Evolutionary conservation across 495 filamentous ascomycete genomes (phyloP).

Genomic region (Aspergillus haitiensis): DNA sequence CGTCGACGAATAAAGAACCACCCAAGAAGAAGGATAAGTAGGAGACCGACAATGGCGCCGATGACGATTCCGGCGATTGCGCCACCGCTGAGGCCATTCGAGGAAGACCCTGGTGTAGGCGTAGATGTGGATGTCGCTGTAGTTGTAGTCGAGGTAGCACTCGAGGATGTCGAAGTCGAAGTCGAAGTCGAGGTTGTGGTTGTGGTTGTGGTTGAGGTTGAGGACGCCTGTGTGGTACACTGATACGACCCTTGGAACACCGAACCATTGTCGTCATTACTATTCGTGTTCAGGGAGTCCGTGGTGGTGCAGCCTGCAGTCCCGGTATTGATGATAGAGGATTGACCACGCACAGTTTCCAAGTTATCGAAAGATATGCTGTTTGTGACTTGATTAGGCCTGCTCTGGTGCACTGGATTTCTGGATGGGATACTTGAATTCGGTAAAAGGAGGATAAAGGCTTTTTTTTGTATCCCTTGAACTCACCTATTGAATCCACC

Average conservation of each 20-base stretch:
- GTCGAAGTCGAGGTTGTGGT: background rate
- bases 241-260: constrained; percentile 27
- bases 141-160: constrained; percentile 6
- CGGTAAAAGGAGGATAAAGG: no score
- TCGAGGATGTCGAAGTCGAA: background rate
- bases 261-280: constrained; percentile 7
- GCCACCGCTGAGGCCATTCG: constrained; percentile 25
- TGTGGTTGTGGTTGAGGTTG: background rate
- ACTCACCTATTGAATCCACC: constrained; percentile 33
- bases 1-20: constrained; percentile 29
- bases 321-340: constrained; percentile 24
- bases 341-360: constrained; percentile 28
- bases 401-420: no score
- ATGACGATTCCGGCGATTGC: constrained; percentile 37
- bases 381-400: no score
- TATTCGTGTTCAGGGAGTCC: background rate
- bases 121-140: constrained; percentile 5
- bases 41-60: constrained; percentile 30
- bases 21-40: constrained; percentile 27
- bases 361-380: constrained; percentile 34
- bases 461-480: background rate
- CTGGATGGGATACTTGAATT: no score
- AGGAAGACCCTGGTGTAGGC: constrained; percentile 5
- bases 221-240: constrained; percentile 19
- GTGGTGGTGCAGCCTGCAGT: constrained; percentile 19